Evolutionary conservation across 495 filamentous ascomycete species (phyloP), one percentile per base, ranked within the genome.

Genomic region (Glonium stellatum): DNA sequence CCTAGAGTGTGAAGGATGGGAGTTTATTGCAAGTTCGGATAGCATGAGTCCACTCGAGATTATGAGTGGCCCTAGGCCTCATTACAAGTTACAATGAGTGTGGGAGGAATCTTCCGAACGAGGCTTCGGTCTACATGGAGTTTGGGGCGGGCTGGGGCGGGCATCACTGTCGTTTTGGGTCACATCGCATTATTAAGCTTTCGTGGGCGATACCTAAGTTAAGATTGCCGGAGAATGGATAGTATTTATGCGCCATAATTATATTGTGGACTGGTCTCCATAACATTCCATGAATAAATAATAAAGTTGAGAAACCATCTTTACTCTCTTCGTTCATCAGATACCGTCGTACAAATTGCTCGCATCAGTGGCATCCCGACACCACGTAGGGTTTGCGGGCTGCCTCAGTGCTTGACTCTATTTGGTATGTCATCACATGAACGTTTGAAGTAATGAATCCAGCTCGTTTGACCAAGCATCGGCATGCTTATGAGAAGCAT

Each of bases 361-460:
- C 78, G 86, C 89, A 87, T 84, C 82, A 84, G 76, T 72, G 73
- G 81, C 77, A 70, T 70, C 75, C 79, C 69, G 65, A 69, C 69
- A 72, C 76, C 75, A 74, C 74, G 65, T 73, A 79, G 78, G 71
- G 70, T 66, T 58, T 71, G 71, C 72, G 72, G 75, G 60, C 70
- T 57, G 70, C 81, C 81, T 97, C 89, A 87, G 92, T 88, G 92
- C 92, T 98, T 98, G 92, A 98, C 92, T 98, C 93, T 97, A 95
- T 90, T 85, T 87, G 81, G 75, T 80, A 77, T 79, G 84, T 97
- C 92, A 97, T 97, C 92, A 96, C 78, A 57, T 86, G 84, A 89
- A 96, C 85, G 46, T 59, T 62, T 60, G 67, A 65, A 6, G 2
- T 31, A 31, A 69, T 68, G 75, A 73, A 77, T 83, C 85, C 78